Base-by-base conservation (phyloP, 176 grass and related monocot species). In the Poa annua region DNA sequence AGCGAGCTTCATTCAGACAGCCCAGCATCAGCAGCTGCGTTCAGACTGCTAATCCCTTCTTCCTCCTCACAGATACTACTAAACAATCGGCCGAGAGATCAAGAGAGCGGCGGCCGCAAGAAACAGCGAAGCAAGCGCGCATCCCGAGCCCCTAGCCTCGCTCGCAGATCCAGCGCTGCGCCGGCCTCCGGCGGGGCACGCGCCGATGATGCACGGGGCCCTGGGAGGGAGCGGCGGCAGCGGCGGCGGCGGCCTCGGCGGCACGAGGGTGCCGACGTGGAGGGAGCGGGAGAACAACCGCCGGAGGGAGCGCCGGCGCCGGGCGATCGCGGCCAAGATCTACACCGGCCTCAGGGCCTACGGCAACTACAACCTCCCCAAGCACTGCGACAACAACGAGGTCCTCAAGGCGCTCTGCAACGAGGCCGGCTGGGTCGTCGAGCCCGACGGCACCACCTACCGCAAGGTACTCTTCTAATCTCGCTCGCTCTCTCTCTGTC, bases 351-450 rank as follows among this genome's bases (percentile, higher is more conserved):
- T 99, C 16, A 86, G 97, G 74, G 87, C 90, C 55, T 92, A 99
- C 65, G 97, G 97, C 56, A 94, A 89, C 89, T 99, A 96, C 88
- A 92, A 90, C 80, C 93, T 99, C 3, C 97, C 97, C 55, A 99
- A 99, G 91, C 97, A 96, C 87, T 99, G 97, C 86, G 97, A 99
- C 91, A 99, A 99, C 91, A 99, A 99, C 85, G 97, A 99, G 89
- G 97, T 99, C 50, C 90, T 99, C 89, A 99, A 99, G 82, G 97
- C 97, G 74, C 93, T 99, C 56, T 99, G 97, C 93, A 80, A 89
- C 83, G 97, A 99, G 97, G 97, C 97, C 3, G 97, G 97, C 0
- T 99, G 97, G 97, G 78, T 71, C 81, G 97, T 99, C 79, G 89
- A 99, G 81, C 91, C 89, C 38, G 97, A 99, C 69, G 97, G 97